Conservation (phyloP, 2,329 filamentous ascomycete species). For the Verruconis gallopava region DNA sequence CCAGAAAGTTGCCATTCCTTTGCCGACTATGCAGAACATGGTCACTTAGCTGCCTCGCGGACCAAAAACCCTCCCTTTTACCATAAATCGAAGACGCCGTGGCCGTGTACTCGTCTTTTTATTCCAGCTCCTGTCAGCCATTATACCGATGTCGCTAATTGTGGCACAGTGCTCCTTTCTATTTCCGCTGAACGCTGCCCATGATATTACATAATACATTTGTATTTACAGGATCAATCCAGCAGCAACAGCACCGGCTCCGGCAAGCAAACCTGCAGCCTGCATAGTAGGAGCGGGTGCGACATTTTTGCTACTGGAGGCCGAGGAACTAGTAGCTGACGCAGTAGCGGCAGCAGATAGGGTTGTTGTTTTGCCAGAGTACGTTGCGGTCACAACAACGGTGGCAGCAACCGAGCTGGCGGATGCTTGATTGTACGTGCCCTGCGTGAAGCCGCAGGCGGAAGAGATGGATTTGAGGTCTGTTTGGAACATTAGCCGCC, state of each 20-base stretch:
- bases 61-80: too few species aligned
- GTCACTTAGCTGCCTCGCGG: too few species aligned
- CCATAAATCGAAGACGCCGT: too few species aligned
- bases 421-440: slow-evolving; percentile 5
- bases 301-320: not conserved
- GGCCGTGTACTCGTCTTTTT: too few species aligned
- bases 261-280: not conserved
- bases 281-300: not conserved
- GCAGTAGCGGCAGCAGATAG: not conserved
- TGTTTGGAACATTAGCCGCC: not conserved
- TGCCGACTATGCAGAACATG: too few species aligned
- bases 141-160: too few species aligned
- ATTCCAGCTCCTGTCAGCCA: too few species aligned
- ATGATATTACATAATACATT: too few species aligned
- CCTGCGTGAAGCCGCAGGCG: slow-evolving; percentile 6
- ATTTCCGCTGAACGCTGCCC: too few species aligned
- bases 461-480: slow-evolving; percentile 4
- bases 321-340: not conserved
- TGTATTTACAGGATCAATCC: not conserved
- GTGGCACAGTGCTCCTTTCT: too few species aligned
- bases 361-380: not conserved
- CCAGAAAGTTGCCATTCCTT: too few species aligned
- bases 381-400: slow-evolving; percentile 6
- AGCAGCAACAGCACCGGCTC: not conserved
- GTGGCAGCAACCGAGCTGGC: slow-evolving; percentile 3